Conservation (phyloP, 495 filamentous ascomycete genomes). For the Penicillium simplicissimum region DNA sequence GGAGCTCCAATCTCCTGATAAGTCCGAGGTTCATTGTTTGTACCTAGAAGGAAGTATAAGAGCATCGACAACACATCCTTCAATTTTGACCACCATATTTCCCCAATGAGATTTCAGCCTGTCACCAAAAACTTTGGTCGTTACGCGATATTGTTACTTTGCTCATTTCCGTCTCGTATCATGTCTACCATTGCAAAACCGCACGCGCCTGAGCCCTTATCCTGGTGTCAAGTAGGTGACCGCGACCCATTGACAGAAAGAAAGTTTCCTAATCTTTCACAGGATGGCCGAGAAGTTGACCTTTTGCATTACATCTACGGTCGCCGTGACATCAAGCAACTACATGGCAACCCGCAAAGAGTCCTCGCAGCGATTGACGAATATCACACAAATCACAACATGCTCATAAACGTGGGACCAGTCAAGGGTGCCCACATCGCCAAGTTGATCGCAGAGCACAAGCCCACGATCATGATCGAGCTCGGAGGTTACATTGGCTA, state of each 20-base stretch:
- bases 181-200: constrained; percentile 8
- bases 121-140: background rate
- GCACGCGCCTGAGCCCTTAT: background rate
- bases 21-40: background rate
- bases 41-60: background rate
- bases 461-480: constrained; percentile 66
- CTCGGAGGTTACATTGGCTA: constrained; percentile 78
- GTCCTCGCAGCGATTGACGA: constrained; percentile 65
- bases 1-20: background rate
- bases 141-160: background rate
- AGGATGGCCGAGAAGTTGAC: constrained; percentile 68
- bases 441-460: constrained; percentile 57
- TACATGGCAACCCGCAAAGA: constrained; percentile 55
- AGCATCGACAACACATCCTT: background rate
- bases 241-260: no score
- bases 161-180: background rate
- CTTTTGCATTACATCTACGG: constrained; percentile 63
- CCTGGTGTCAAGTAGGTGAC: background rate
- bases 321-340: constrained; percentile 49
- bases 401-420: constrained; percentile 71
- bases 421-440: constrained; percentile 64
- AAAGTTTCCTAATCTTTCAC: background rate
- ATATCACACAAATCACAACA: constrained; percentile 41
- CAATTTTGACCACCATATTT: background rate
- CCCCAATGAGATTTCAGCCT: background rate